These are phyloP conservation scores for Trifolium fragiferum DNA, from an alignment of 306 rosid species.

Conservation along the genomic window DNA sequence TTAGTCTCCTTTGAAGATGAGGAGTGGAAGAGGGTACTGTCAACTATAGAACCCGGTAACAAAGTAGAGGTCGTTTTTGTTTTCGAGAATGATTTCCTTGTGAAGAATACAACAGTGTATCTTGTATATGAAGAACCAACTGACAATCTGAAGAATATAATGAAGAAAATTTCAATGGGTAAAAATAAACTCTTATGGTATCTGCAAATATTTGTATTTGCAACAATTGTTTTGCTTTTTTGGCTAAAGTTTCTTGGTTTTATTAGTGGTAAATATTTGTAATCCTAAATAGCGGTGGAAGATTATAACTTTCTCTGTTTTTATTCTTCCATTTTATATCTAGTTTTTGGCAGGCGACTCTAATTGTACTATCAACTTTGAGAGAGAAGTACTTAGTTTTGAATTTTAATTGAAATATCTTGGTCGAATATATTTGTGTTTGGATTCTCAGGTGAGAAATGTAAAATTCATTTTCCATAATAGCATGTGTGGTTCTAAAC, in stretches of 20 bases:
- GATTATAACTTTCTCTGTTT: neutral
- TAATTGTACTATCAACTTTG: neutral
- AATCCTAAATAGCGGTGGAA: neutral
- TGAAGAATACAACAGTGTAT: neutral
- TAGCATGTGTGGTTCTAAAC: too few relatives aligned
- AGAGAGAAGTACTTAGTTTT: neutral
- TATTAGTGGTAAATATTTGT: neutral
- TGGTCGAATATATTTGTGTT: neutral
- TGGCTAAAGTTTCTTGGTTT: neutral
- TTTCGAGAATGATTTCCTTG: neutral
- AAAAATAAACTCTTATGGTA: too few relatives aligned
- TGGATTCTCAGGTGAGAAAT: too few relatives aligned
- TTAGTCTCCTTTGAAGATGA: neutral
- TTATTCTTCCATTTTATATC: neutral
- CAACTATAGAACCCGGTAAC: neutral
- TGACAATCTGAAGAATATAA: neutral
- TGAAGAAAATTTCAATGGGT: neutral
- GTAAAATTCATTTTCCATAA: too few relatives aligned
- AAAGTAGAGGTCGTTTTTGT: neutral
- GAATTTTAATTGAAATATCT: neutral
- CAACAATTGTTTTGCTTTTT: neutral
- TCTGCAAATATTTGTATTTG: neutral
- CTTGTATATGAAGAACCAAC: neutral
- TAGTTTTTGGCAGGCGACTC: neutral
- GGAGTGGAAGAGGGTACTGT: neutral